These are phyloP conservation scores for Pythium pectinolyticum DNA, from an alignment of 352 stramenopile genomes.

Conservation along the genomic window DNA sequence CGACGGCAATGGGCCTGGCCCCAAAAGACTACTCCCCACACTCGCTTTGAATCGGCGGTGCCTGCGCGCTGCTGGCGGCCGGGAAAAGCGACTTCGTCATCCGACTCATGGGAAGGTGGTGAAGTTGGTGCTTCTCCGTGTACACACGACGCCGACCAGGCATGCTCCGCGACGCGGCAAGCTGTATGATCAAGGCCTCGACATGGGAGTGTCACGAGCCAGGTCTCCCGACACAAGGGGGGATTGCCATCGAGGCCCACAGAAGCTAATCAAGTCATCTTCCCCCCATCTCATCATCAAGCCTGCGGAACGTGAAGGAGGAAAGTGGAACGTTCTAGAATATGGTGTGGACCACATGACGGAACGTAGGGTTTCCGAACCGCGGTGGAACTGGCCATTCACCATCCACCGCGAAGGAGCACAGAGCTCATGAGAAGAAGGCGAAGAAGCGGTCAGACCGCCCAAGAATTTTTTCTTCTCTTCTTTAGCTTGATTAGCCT, in stretches of 20 bases:
- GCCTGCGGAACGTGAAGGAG: background rate
- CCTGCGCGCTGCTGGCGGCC: slow-evolving; percentile 24
- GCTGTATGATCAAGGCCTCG: slow-evolving; percentile 29
- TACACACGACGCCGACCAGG: slow-evolving; percentile 24
- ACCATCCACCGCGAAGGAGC: background rate
- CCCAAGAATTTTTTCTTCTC: too few relatives aligned
- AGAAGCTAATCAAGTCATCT: background rate
- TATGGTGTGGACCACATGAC: slow-evolving; percentile 2
- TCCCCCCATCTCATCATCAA: too few relatives aligned
- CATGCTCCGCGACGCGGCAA: slow-evolving; percentile 28
- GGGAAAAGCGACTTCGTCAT: slow-evolving; percentile 27
- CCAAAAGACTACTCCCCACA: slow-evolving; percentile 24
- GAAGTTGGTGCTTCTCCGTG: slow-evolving; percentile 29
- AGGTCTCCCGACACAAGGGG: background rate
- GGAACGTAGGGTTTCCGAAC: slow-evolving; percentile 7
- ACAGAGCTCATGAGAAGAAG: background rate
- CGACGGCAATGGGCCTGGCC: slow-evolving; percentile 4
- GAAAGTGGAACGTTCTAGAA: slow-evolving; percentile 5
- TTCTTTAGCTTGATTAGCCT: too few relatives aligned
- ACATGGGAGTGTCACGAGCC: slow-evolving; percentile 19
- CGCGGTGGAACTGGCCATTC: slow-evolving; percentile 1
- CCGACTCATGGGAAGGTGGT: slow-evolving; percentile 22
- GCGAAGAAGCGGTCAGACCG: slow-evolving; percentile 7
- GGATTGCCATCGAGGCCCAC: background rate
- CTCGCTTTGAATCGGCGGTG: slow-evolving; percentile 24